Evolutionary conservation across 345 rosid species (phyloP), one percentile per base, ranked within the genome.

Genomic region (Hibiscus syriacus): DNA sequence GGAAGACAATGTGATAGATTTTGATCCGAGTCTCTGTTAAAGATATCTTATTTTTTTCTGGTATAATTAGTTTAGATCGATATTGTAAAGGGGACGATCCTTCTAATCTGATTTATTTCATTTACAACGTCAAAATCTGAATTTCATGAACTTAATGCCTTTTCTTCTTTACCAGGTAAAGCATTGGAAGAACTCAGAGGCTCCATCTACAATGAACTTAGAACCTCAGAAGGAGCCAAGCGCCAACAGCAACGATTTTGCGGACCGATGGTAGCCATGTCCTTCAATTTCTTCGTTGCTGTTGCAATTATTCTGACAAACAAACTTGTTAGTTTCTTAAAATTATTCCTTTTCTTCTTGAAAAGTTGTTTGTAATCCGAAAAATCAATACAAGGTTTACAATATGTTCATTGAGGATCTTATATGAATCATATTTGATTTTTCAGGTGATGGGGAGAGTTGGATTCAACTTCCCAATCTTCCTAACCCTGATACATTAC

Each of bases 121-220:
- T n/a, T n/a, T n/a, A n/a, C n/a, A n/a, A n/a, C n/a, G n/a, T n/a
- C n/a, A n/a, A n/a, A n/a, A n/a, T n/a, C n/a, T n/a, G n/a, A n/a
- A n/a, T n/a, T n/a, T n/a, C n/a, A n/a, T n/a, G n/a, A n/a, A n/a
- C n/a, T n/a, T n/a, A n/a, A n/a, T n/a, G n/a, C n/a, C n/a, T 19
- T 19, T 8, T 48, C 13, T 1, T 48, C 25, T 53, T 53, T 53
- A 22, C 2, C 76, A 94, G 98, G 95, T n/a, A 53, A 85, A 79
- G 95, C 99, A 32, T 65, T 94, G 83, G 99, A 94, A 77, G 96
- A 89, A 66, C 80, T 91, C 43, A 86, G 98, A 78, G 77, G 96
- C 30, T 75, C 90, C 68, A 72, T 91, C 4, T 87, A 89, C 82
- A 94, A 85, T 70, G 96, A 94, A 76, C 82, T 94, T 67, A 81